Percentiles rank a stretch among this genome's conserved stretches.
phyloP scores from a whole-genome alignment of 2,329 filamentous ascomycete species.

The Cordyceps farinosa region DNA sequence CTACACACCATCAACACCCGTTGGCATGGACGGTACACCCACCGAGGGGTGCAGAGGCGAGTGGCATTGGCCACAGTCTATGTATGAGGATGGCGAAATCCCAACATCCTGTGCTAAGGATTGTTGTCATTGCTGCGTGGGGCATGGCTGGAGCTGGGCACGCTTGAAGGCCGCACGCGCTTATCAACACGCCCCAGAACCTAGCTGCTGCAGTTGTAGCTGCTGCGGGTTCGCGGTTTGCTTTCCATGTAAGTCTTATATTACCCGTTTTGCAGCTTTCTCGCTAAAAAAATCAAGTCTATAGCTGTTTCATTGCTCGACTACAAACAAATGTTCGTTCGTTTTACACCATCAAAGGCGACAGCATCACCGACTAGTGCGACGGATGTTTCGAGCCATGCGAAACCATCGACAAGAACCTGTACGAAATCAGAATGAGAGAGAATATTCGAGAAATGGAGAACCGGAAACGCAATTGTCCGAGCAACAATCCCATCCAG shows the following conservation, averaged over 20 bases:
- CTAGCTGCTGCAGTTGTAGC: conserved; percentile 23
- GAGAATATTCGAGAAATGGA: conserved; percentile 25
- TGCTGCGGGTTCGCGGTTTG: conserved; percentile 26
- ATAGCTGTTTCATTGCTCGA: conserved; percentile 27
- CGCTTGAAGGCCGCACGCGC: conserved; percentile 25
- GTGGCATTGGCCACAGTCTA: conserved; percentile 12
- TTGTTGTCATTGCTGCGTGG: conserved; percentile 25
- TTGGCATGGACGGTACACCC: conserved; percentile 18
- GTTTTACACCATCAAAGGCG: conserved; percentile 33
- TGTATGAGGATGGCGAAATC: not conserved
- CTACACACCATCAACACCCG: conserved; percentile 18
- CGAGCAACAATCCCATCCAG: not conserved
- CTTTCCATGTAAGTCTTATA: conserved; percentile 27
- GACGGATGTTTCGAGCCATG: conserved; percentile 30
- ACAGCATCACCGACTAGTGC: conserved; percentile 22
- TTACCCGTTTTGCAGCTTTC: not conserved
- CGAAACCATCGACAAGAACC: conserved; percentile 27
- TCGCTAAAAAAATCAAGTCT: conserved; percentile 26
- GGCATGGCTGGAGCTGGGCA: conserved; percentile 28
- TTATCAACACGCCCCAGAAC: conserved; percentile 22
- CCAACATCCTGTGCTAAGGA: conserved; percentile 18
- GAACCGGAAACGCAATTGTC: conserved; percentile 15
- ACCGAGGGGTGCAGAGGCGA: conserved; percentile 2
- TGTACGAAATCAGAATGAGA: conserved; percentile 29
- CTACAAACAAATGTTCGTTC: conserved; percentile 31